Evolutionary conservation across 192 early-diverging fungal genomes (phyloP).

Genomic region (Phycomyces nitens): DNA sequence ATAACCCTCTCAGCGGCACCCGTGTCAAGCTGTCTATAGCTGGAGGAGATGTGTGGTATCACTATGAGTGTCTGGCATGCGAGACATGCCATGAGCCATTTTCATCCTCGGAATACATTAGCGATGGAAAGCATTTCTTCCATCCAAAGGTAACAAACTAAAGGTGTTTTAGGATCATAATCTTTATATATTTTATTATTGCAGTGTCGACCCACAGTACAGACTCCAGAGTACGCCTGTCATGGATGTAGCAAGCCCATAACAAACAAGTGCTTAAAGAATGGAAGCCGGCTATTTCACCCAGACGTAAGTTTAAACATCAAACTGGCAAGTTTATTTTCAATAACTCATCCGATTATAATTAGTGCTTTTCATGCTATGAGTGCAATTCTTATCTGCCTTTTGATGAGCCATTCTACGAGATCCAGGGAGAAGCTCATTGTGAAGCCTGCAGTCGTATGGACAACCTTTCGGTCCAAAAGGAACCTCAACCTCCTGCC

Average conservation of each 20-base stretch:
- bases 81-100: conserved; percentile 40
- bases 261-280: conserved; percentile 33
- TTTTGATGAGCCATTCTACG: conserved; percentile 38
- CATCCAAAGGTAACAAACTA: conserved; percentile 41
- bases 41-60: conserved; percentile 32
- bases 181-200: not conserved
- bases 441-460: conserved; percentile 40
- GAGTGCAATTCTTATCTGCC: conserved; percentile 7
- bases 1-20: conserved; percentile 33
- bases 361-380: conserved; percentile 21
- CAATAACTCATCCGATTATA: not conserved
- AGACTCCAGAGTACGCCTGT: conserved; percentile 21
- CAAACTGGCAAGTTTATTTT: no score
- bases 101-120: conserved; percentile 40
- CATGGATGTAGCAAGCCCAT: conserved; percentile 33
- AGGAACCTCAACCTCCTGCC: not conserved
- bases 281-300: conserved; percentile 30
- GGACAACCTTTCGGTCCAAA: not conserved
- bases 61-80: conserved; percentile 43
- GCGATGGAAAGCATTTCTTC: conserved; percentile 36
- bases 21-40: conserved; percentile 36
- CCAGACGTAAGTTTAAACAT: conserved; percentile 15
- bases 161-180: no score
- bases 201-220: not conserved
- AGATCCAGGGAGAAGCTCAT: conserved; percentile 39